phyloP scores from a whole-genome alignment of 1,139 yeast genomes.

The Yamadazyma jaroonii region DNA sequence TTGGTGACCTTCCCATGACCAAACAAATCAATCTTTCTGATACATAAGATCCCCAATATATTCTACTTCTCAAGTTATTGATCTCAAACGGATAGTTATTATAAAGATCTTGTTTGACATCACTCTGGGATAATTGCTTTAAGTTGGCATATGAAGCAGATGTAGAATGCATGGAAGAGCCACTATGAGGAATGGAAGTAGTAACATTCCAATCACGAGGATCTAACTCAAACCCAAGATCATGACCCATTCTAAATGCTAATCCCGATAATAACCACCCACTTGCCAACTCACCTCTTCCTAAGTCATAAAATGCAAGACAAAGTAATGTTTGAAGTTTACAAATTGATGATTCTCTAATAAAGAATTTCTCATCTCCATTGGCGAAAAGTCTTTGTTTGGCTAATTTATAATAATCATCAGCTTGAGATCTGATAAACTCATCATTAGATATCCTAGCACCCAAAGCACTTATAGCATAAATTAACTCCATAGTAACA shows the following conservation, averaged over 20 bases:
- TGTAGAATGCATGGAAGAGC: too few species aligned
- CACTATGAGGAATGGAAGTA: conserved; percentile 2
- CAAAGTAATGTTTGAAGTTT: conserved; percentile 12
- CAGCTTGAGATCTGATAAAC: conserved; percentile 2
- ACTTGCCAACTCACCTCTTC: conserved; percentile 11
- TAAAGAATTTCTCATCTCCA: conserved; percentile 7
- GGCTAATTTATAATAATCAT: conserved; percentile 7
- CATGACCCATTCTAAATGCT: conserved; percentile 12
- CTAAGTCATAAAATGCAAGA: conserved; percentile 13
- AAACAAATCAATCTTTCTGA: conserved; percentile 13
- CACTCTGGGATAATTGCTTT: too few species aligned
- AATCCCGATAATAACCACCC: conserved; percentile 14
- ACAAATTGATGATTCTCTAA: conserved; percentile 9
- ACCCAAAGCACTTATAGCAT: too few species aligned
- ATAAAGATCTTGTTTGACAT: conserved; percentile 5
- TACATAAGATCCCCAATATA: conserved; percentile 15
- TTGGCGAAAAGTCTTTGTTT: conserved; percentile 2
- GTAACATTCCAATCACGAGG: conserved; percentile 13
- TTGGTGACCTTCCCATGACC: conserved; percentile 13
- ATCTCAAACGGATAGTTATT: conserved; percentile 12
- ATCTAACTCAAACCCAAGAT: conserved; percentile 13
- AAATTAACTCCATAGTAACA: too few species aligned
- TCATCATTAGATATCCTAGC: too few species aligned
- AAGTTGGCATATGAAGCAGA: too few species aligned
- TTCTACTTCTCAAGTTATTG: conserved; percentile 12